Percentiles rank a stretch among this genome's conserved stretches.
These are phyloP conservation scores for Populus trichocarpa DNA, from an alignment of 441 rosid genomes.

Conservation along the genomic window DNA sequence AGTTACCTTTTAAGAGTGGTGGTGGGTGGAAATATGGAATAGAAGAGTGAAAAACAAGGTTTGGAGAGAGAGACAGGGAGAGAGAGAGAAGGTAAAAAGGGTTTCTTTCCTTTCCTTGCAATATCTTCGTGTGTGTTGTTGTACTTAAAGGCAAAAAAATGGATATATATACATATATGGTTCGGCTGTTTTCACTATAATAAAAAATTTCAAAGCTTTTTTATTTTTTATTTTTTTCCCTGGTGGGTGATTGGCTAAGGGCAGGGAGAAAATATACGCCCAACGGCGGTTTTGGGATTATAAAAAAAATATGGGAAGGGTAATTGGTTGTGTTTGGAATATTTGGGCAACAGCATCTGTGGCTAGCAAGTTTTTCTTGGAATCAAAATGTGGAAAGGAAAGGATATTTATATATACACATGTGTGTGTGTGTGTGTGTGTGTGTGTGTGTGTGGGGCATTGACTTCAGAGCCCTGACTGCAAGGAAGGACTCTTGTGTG, in stretches of 20 bases:
- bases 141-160: conserved; percentile 6
- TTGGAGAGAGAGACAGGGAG: neutral
- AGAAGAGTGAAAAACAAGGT: conserved; percentile 21
- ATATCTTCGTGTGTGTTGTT: conserved; percentile 3
- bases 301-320: conserved; percentile 14
- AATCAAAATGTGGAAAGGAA: neutral
- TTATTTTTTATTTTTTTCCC: no score
- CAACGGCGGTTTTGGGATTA: conserved; percentile 29
- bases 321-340: conserved; percentile 33
- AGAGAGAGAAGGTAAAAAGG: neutral
- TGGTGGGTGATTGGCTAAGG: neutral
- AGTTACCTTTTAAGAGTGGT: neutral
- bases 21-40: neutral
- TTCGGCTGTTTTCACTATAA: neutral
- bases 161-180: conserved; percentile 6
- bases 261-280: neutral
- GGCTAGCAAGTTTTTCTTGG: conserved; percentile 15
- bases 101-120: neutral
- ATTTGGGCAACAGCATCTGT: conserved; percentile 28
- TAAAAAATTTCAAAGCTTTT: conserved; percentile 1
- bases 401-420: neutral
- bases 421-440: neutral
- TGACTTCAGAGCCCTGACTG: conserved; percentile 45
- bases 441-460: conserved; percentile 20
- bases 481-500: conserved; percentile 7